These are phyloP conservation scores for Penicillium sp. DNA, from an alignment of 2,329 filamentous ascomycete genomes.

Conservation along the genomic window DNA sequence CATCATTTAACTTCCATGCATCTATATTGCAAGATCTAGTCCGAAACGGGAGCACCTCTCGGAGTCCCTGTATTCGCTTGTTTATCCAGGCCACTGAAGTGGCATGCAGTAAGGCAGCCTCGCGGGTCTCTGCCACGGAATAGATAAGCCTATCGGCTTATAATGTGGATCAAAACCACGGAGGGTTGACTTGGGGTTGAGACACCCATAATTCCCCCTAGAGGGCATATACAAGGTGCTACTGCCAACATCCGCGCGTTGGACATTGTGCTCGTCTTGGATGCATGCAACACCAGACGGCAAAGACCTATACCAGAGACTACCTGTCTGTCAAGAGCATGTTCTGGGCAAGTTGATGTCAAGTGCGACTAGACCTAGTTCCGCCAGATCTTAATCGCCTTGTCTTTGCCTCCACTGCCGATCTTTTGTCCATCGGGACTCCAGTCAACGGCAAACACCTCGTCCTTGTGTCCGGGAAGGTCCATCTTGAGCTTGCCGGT, in stretches of 20 bases:
- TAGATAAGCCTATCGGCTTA: neutral
- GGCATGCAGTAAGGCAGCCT: neutral
- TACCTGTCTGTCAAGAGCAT: neutral
- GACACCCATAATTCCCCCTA: neutral
- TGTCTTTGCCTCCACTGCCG: constrained; percentile 90
- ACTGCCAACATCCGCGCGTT: neutral
- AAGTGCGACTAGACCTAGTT: constrained; percentile 42
- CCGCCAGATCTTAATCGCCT: constrained; percentile 65
- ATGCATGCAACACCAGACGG: neutral
- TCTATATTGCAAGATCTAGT: neutral
- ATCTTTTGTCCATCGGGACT: constrained; percentile 85
- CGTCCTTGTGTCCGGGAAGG: constrained; percentile 84
- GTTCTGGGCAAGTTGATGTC: neutral
- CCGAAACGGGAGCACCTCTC: neutral
- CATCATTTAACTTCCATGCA: constrained; percentile 1
- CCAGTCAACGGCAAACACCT: constrained; percentile 95
- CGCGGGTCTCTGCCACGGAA: neutral
- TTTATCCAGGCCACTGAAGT: neutral
- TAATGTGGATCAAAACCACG: neutral
- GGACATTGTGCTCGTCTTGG: neutral
- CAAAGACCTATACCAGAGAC: neutral
- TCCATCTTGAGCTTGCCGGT: constrained; percentile 79
- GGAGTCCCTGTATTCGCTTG: neutral
- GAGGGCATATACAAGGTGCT: neutral
- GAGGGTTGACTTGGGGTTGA: neutral